Conservation (phyloP, 23 red algal genomes). For the Gracilaria gracilis region DNA sequence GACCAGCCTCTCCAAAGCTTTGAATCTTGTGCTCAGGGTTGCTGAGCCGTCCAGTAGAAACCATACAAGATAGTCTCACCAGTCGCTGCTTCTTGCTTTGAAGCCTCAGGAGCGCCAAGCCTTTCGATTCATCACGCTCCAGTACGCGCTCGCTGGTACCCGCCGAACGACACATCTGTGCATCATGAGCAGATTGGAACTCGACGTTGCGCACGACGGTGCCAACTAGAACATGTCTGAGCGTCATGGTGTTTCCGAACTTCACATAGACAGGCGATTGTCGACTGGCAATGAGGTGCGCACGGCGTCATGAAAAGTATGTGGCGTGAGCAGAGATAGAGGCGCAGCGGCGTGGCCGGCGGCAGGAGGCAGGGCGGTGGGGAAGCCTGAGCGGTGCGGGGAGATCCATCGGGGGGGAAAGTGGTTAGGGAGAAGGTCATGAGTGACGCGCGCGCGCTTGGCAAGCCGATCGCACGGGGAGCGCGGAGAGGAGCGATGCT, state of each 20-base stretch:
- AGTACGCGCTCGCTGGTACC: constrained; percentile 91
- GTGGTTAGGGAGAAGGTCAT: no score
- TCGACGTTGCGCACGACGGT: constrained; percentile 97
- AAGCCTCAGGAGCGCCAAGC: constrained; percentile 79
- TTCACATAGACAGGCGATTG: constrained; percentile 70
- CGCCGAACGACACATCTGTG: constrained; percentile 87
- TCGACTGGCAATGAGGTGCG: constrained; percentile 77
- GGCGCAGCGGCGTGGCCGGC: no score
- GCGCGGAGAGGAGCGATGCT: no score
- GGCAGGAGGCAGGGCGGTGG: no score
- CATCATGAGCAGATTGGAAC: constrained; percentile 78
- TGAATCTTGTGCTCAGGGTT: constrained; percentile 98
- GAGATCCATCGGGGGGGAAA: no score
- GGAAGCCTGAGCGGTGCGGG: no score
- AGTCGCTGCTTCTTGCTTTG: constrained; percentile 91
- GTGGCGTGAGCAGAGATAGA: no score
- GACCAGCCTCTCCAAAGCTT: constrained; percentile 93
- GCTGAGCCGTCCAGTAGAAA: constrained; percentile 86
- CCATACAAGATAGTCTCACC: constrained; percentile 90
- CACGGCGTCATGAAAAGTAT: no score
- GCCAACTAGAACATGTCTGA: constrained; percentile 88
- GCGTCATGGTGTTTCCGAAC: constrained; percentile 91
- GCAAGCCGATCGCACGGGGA: no score
- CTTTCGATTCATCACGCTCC: constrained; percentile 69
- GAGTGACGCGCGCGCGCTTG: no score